A percentile compares a stretch with the other conserved stretches of the same genome.
phyloP scores from a whole-genome alignment of 345 rosid genomes.

The Capsella bursapastoris region DNA sequence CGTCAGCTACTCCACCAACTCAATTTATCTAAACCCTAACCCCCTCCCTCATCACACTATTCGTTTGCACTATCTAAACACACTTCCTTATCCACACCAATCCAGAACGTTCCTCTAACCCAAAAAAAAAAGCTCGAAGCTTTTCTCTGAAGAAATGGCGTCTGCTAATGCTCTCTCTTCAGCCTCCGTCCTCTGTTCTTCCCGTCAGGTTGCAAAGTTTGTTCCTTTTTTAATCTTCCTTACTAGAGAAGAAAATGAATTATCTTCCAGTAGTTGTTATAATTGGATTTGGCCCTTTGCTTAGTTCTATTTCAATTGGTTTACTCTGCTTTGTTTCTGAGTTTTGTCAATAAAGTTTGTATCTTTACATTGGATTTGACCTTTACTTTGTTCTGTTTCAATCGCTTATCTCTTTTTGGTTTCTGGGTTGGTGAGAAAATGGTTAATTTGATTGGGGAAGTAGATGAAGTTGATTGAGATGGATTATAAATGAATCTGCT shows the following conservation, averaged over 20 bases:
- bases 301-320: background rate
- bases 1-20: conserved; percentile 6
- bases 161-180: conserved; percentile 77
- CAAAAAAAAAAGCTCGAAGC: background rate
- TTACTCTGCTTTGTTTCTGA: background rate
- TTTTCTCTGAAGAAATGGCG: conserved; percentile 52
- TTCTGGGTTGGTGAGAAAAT: conserved; percentile 22
- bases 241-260: background rate
- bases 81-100: conserved; percentile 45
- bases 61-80: conserved; percentile 31
- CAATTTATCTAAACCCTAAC: conserved; percentile 61
- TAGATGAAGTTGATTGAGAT: conserved; percentile 4
- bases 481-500: conserved; percentile 2
- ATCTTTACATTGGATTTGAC: background rate
- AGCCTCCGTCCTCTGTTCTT: conserved; percentile 69
- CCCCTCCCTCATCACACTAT: background rate
- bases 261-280: background rate
- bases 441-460: background rate
- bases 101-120: conserved; percentile 7
- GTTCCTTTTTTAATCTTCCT: conserved; percentile 13
- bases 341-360: conserved; percentile 1
- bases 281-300: conserved; percentile 1
- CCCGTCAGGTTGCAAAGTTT: conserved; percentile 62
- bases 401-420: background rate
- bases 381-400: background rate